Evolutionary conservation across 1,284 basidiomycete species (phyloP).

Genomic region (Leccinum cinnamomeum): DNA sequence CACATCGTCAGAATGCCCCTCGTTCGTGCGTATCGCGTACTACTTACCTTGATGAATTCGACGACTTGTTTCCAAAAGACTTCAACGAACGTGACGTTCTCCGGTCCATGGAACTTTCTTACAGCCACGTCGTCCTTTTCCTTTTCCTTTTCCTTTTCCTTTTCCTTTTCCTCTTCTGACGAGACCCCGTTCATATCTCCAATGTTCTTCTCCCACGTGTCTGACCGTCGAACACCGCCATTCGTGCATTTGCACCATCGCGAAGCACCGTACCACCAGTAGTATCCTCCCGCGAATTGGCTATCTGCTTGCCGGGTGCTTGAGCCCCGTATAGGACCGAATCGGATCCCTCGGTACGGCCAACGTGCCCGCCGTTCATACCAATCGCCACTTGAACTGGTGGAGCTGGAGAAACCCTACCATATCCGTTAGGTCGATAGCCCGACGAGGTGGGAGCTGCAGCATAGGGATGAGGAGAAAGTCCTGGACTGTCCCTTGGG

Average conservation of each 20-base stretch:
- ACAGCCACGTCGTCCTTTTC: too few relatives aligned
- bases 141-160: too few relatives aligned
- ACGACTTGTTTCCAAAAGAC: too few relatives aligned
- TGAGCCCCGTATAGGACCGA: constrained; percentile 59
- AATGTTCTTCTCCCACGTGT: constrained; percentile 35
- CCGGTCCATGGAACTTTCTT: too few relatives aligned
- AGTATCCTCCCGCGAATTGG: constrained; percentile 48
- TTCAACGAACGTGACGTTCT: too few relatives aligned
- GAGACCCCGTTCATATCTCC: too few relatives aligned
- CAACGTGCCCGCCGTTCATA: constrained; percentile 37
- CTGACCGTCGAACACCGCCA: constrained; percentile 59
- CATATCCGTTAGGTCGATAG: constrained; percentile 54
- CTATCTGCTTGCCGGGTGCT: constrained; percentile 46
- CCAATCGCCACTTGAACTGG: constrained; percentile 33
- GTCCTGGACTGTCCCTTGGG: constrained; percentile 46
- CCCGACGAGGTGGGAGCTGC: constrained; percentile 54
- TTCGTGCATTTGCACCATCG: constrained; percentile 41
- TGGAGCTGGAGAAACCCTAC: constrained; percentile 55
- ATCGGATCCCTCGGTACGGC: constrained; percentile 53
- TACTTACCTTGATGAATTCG: too few relatives aligned
- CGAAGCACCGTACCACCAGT: constrained; percentile 40
- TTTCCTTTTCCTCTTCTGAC: too few relatives aligned
- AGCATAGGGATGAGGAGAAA: constrained; percentile 69
- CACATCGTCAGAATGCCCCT: too few relatives aligned
- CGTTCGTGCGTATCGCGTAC: too few relatives aligned